Conservation (phyloP, 305 asterid genomes). For the Striga hermonthica region DNA sequence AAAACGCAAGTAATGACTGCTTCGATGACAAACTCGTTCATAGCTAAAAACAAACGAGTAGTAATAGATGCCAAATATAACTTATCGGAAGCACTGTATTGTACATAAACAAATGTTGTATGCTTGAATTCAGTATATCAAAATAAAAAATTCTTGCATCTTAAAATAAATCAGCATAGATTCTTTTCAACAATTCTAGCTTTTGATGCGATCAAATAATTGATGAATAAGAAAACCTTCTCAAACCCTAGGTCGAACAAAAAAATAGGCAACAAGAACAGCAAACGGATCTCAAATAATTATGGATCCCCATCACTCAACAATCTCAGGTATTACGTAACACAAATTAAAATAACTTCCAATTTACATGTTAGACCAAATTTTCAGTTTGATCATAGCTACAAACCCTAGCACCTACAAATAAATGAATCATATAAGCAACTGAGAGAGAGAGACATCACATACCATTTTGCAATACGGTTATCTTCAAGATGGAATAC, state of each 20-base stretch:
- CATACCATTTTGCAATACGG: slow-evolving; percentile 37
- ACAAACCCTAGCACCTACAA: slow-evolving; percentile 28
- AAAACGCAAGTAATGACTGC: slow-evolving; percentile 6
- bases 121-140: not conserved
- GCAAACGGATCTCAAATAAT: slow-evolving; percentile 18
- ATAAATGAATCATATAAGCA: not conserved
- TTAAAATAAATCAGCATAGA: not conserved
- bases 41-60: not conserved
- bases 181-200: not conserved
- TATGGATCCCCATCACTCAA: not conserved
- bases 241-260: slow-evolving; percentile 21
- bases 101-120: not conserved
- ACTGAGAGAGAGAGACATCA: not conserved
- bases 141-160: not conserved
- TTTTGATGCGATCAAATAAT: not conserved
- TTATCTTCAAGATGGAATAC: slow-evolving; percentile 22
- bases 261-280: not conserved
- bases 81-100: slow-evolving; percentile 1
- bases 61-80: not conserved
- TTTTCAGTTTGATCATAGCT: slow-evolving; percentile 24
- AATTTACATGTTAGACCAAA: slow-evolving; percentile 3
- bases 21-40: no score
- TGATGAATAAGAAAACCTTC: slow-evolving; percentile 9
- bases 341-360: not conserved
- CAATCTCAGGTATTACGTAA: not conserved